These are phyloP conservation scores for Taxawa tesnikishii DNA, from an alignment of 2,329 filamentous ascomycete species.

Conservation along the genomic window DNA sequence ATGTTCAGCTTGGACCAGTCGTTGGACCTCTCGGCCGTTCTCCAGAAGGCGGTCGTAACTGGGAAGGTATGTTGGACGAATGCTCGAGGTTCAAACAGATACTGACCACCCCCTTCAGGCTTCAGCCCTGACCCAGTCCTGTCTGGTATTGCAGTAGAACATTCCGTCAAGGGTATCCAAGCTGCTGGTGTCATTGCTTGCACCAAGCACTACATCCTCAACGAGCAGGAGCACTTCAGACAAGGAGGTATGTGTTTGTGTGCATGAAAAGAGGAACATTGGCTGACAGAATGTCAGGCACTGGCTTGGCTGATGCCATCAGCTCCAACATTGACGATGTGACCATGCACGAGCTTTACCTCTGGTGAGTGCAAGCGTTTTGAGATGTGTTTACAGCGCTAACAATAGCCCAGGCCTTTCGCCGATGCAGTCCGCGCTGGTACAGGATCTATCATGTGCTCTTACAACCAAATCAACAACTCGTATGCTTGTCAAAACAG, in stretches of 20 bases:
- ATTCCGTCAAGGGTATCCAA: slow-evolving; percentile 71
- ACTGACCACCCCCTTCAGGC: slow-evolving; percentile 14
- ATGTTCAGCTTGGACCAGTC: slow-evolving; percentile 65
- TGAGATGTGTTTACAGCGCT: not conserved
- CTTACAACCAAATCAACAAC: slow-evolving; percentile 70
- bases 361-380: slow-evolving; percentile 32
- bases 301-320: slow-evolving; percentile 48
- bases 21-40: slow-evolving; percentile 59
- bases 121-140: slow-evolving; percentile 65
- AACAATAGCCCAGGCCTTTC: slow-evolving; percentile 27
- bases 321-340: slow-evolving; percentile 52
- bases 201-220: slow-evolving; percentile 63
- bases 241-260: slow-evolving; percentile 25
- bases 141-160: slow-evolving; percentile 57
- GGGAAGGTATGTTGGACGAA: slow-evolving; percentile 44
- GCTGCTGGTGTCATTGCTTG: slow-evolving; percentile 71
- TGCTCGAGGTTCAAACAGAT: not conserved
- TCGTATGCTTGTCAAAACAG: slow-evolving; percentile 72
- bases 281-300: slow-evolving; percentile 33
- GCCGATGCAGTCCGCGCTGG: slow-evolving; percentile 38
- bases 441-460: slow-evolving; percentile 42
- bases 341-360: slow-evolving; percentile 51
- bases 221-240: slow-evolving; percentile 66
- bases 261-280: not conserved
- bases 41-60: slow-evolving; percentile 57